Evolutionary conservation across 176 grass and related monocot genomes (phyloP).

Genomic region (Carex pumila): DNA sequence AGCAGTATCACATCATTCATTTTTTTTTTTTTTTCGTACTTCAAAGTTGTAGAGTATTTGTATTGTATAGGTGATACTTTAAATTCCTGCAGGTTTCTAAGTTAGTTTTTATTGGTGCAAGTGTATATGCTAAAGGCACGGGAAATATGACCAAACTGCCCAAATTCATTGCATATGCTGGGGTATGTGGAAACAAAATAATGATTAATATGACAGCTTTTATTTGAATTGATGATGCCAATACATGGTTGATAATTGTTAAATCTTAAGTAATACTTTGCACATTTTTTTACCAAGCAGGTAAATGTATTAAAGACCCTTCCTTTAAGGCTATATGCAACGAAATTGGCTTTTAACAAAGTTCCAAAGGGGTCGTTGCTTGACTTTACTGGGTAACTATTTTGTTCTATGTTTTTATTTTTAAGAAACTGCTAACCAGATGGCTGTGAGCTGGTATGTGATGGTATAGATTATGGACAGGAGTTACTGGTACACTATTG

Average conservation of each 20-base stretch:
- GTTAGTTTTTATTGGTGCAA: conserved; percentile 76
- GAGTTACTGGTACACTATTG: background rate
- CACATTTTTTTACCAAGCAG: conserved; percentile 18
- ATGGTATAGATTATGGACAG: conserved; percentile 6
- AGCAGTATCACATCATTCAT: conserved; percentile 38
- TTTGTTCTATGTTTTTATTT: background rate
- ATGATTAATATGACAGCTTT: background rate
- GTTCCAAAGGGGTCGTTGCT: conserved; percentile 39
- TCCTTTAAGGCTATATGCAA: conserved; percentile 54
- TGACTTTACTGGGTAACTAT: conserved; percentile 58
- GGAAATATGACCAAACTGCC: conserved; percentile 65
- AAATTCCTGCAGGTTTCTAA: conserved; percentile 54
- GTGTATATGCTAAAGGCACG: conserved; percentile 68
- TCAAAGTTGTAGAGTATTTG: background rate
- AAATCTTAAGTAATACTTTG: background rate
- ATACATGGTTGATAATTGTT: background rate
- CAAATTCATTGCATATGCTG: conserved; percentile 67
- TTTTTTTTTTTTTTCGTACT: background rate
- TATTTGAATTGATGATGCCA: background rate
- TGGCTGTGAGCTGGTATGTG: background rate
- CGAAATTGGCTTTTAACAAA: conserved; percentile 46
- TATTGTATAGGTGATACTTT: conserved; percentile 2
- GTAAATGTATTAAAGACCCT: conserved; percentile 66
- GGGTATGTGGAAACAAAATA: conserved; percentile 29
- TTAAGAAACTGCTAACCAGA: too few species aligned